Base-by-base conservation (phyloP, 1,139 yeast species). In the Suhomyces yuchorum region DNA sequence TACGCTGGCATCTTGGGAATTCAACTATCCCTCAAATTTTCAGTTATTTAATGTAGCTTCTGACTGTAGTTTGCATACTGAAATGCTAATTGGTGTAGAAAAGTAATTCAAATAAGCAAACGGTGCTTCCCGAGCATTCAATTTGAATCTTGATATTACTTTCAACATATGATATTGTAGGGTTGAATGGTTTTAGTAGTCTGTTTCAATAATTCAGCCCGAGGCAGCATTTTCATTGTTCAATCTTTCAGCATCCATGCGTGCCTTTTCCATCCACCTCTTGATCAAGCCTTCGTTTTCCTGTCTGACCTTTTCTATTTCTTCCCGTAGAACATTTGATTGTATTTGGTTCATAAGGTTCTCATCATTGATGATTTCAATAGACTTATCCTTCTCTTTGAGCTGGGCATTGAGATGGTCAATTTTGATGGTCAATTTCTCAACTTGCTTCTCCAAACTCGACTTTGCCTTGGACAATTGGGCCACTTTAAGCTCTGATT, bases 361-460 rank as follows among this genome's bases (percentile, higher is more conserved):
- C 56, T 87, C 95, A 61, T 89, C 96, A 55, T 87, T 85, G 37
- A 85, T 68, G 14, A 77, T 68, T 54, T 85, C 90, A 20, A 83
- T 73, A 12, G 83, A 77, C 52, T 78, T 77, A 46, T 77, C 75
- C 63, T 79, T 82, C 52, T 82, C 77, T n/a, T 59, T 59, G 3
- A 80, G 60, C 45, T 82, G 85, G 42, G 78, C 75, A n/a, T 63
- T 65, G 44, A 79, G 59, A 37, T 65, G 61, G 8, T 58, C 62
- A 19, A 77, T 56, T 46, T 66, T 73, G 3, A 56, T 54, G n/a
- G 63, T 67, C 23, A 77, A 58, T 20, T 52, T 55, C 4, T 50
- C 54, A 12, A 58, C 58, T 15, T 56, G 58, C 30, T 58, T 61
- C 37, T 70, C 67, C 34, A 65, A 51, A 6, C 50, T 47, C 24